phyloP scores from a whole-genome alignment of 2,329 filamentous ascomycete species.

The Calonectria hawksworthii region DNA sequence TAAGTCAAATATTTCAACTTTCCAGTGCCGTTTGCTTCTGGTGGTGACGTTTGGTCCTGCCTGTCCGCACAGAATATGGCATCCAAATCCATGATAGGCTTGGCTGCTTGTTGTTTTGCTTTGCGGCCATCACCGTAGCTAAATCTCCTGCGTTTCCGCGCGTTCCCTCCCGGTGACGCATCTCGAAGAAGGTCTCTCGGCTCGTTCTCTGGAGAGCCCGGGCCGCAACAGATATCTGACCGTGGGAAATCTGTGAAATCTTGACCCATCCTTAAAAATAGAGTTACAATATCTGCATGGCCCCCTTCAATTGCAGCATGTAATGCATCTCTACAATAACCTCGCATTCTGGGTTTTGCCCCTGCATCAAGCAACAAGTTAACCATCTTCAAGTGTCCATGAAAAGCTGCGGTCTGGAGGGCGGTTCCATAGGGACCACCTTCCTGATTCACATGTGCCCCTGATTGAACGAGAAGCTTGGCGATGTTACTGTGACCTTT shows the following conservation, averaged over 20 bases:
- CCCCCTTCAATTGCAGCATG: conserved; percentile 28
- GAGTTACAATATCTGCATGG: conserved; percentile 8
- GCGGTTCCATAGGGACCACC: neutral
- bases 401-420: conserved; percentile 23
- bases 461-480: neutral
- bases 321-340: conserved; percentile 17
- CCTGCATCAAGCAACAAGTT: conserved; percentile 11
- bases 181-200: conserved; percentile 5
- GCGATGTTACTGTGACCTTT: conserved; percentile 13
- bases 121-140: neutral
- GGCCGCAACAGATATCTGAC: too few species aligned
- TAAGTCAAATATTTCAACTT: neutral
- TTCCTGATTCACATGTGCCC: conserved; percentile 12
- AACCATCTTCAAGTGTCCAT: neutral
- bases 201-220: neutral
- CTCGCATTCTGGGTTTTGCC: neutral
- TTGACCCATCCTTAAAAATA: conserved; percentile 12
- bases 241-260: neutral
- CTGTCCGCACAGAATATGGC: neutral
- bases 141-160: neutral
- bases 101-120: neutral
- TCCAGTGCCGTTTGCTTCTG: neutral
- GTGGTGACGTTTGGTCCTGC: neutral
- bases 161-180: neutral
- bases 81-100: neutral